Conservation (phyloP, 2,329 filamentous ascomycete species). For the Gaeumannomyces sp. region DNA sequence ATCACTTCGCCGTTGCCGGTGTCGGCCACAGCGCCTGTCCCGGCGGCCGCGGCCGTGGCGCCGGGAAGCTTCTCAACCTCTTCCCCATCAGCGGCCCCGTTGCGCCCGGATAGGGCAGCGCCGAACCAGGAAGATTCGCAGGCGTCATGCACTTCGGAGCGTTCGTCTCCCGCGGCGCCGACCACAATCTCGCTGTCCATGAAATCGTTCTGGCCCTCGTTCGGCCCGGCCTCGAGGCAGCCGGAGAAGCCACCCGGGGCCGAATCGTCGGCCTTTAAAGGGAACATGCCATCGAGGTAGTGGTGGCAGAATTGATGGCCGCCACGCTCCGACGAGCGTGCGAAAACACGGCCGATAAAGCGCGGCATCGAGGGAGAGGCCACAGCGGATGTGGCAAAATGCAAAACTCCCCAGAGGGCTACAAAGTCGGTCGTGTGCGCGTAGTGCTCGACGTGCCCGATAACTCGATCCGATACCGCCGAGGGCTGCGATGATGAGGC, state of each 20-base stretch:
- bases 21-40: conserved; percentile 11
- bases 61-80: conserved; percentile 31
- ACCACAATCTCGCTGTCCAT: conserved; percentile 52
- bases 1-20: conserved; percentile 14
- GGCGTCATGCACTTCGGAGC: conserved; percentile 34
- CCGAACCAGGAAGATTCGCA: conserved; percentile 43
- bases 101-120: background rate
- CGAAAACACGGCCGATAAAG: conserved; percentile 58
- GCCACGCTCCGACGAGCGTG: conserved; percentile 40
- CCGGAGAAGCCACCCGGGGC: conserved; percentile 18
- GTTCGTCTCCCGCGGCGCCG: conserved; percentile 32
- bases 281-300: conserved; percentile 57
- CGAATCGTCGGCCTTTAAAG: conserved; percentile 35
- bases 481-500: conserved; percentile 30
- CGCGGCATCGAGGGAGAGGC: conserved; percentile 43
- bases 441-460: conserved; percentile 75
- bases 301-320: conserved; percentile 57
- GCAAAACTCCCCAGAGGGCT: conserved; percentile 65
- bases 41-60: conserved; percentile 11
- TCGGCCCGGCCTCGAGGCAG: conserved; percentile 25
- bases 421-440: conserved; percentile 70
- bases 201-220: conserved; percentile 43
- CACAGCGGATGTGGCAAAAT: conserved; percentile 49
- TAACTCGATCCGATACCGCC: conserved; percentile 41
- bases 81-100: conserved; percentile 7